These are phyloP conservation scores for Macrocybe gigantea DNA, from an alignment of 768 basidiomycete genomes.

Conservation along the genomic window DNA sequence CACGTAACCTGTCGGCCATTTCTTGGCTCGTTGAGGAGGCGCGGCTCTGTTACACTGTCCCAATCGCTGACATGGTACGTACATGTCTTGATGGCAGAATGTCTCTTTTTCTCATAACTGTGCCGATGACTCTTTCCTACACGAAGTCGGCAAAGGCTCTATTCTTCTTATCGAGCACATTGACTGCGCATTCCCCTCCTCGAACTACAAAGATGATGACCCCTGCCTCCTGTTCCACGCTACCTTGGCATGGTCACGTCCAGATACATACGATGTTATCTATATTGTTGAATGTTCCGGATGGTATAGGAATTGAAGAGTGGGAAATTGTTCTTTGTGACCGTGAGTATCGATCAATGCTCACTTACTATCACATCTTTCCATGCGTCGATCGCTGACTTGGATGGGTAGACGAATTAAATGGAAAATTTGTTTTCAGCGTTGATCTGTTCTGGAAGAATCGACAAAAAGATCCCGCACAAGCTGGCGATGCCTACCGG, in stretches of 20 bases:
- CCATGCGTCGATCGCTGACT: background rate
- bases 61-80: constrained; percentile 42
- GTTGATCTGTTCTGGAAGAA: constrained; percentile 49
- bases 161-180: constrained; percentile 59
- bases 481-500: constrained; percentile 41
- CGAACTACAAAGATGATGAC: constrained; percentile 32
- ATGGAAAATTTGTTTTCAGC: constrained; percentile 52
- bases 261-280: constrained; percentile 35
- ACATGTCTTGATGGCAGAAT: background rate
- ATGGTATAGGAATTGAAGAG: constrained; percentile 57
- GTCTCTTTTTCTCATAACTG: constrained; percentile 17
- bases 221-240: background rate
- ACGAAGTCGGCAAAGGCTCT: constrained; percentile 40
- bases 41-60: constrained; percentile 62
- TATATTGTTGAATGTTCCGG: constrained; percentile 52
- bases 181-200: constrained; percentile 51
- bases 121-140: constrained; percentile 44
- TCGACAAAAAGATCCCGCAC: constrained; percentile 50
- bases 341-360: constrained; percentile 25
- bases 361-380: background rate
- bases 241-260: constrained; percentile 8
- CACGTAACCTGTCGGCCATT: constrained; percentile 40
- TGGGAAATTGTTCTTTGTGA: constrained; percentile 59
- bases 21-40: constrained; percentile 55
- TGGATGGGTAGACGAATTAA: constrained; percentile 39